Evolutionary conservation across 192 early-diverging fungal genomes (phyloP), one percentile per base, ranked within the genome.

Genomic region (Fimicolochytrium jonesii): DNA sequence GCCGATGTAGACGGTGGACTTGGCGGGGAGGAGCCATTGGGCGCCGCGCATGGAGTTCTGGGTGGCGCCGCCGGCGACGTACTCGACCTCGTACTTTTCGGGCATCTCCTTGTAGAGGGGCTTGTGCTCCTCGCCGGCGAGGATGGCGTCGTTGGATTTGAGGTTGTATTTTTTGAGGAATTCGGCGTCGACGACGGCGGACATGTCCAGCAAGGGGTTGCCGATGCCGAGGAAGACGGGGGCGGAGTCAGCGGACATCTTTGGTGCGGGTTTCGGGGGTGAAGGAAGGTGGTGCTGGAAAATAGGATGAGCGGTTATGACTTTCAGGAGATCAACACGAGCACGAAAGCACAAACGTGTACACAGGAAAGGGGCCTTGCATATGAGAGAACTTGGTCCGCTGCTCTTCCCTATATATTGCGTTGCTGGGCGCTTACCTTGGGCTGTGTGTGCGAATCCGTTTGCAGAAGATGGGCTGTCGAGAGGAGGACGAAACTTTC

Each of bases 161-260:
- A 99, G 84, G 44, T 82, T 82, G 71, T 90, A 96, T 83, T 95
- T 92, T 35, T 70, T 69, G 46, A 99, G 75, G 41, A 97, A 77
- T 0, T 74, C 82, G 29, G 83, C 76, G 61, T 84, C 72, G 31
- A 87, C 92, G 29, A 82, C 75, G 64, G 90, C 88, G 48, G 90
- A 93, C 71, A 99, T 99, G 82, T 99, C 96, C 64, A 99, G 87
- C 64, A 99, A 80, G 42, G 96, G 96, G 85, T 99, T 99, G 73
- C 89, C 95, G 78, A 96, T 90, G 64, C 90, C 93, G 66, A 97
- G 84, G 59, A 98, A 65, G 61, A 66, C 49, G 77, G 53, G 73
- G 29, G 72, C 61, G 60, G 57, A 25, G 55, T 53, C 15, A 41
- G 33, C 35, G 10, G 58, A 32, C 53, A 55, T 55, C 18, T 25